Conservation (phyloP, 371 early-diverging fungal species). For the Lichtheimia ornata region DNA sequence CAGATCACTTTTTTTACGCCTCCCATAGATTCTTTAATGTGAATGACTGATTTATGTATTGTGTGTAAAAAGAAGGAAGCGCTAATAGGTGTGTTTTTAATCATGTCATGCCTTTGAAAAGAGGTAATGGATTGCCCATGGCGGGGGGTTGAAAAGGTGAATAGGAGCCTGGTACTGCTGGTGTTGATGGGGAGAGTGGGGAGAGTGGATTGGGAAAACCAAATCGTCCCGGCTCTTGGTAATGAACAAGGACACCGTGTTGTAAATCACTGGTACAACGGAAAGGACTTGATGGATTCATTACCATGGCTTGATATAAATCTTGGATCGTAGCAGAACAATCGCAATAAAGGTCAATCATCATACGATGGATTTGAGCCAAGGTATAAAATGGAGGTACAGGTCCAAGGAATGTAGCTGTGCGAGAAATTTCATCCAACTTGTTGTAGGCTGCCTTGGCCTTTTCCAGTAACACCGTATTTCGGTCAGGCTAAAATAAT, state of each 20-base stretch:
- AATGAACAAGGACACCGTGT: slow-evolving; percentile 24
- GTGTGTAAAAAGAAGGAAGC: no score
- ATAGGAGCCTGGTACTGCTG: no score
- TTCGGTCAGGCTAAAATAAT: slow-evolving; percentile 24
- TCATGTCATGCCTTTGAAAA: no score
- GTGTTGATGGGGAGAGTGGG: no score
- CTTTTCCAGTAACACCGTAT: slow-evolving; percentile 20
- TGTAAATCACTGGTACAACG: slow-evolving; percentile 26
- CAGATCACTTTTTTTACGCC: no score
- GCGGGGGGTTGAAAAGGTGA: no score
- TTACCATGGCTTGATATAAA: slow-evolving; percentile 20
- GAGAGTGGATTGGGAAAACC: no score
- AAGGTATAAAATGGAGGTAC: slow-evolving; percentile 18
- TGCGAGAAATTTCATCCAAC: slow-evolving; percentile 20
- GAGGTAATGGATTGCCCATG: no score
- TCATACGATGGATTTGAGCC: slow-evolving; percentile 31
- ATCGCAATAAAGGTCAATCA: slow-evolving; percentile 27
- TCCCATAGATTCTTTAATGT: no score
- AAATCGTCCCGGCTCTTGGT: slow-evolving; percentile 4
- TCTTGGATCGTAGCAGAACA: slow-evolving; percentile 22
- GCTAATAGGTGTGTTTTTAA: no score
- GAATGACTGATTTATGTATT: no score
- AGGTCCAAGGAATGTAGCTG: neutral
- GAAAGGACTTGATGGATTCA: slow-evolving; percentile 15
- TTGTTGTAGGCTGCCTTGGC: slow-evolving; percentile 27